phyloP scores from a whole-genome alignment of 805 yeast genomes.

The Zygotorulaspora chibaensis region DNA sequence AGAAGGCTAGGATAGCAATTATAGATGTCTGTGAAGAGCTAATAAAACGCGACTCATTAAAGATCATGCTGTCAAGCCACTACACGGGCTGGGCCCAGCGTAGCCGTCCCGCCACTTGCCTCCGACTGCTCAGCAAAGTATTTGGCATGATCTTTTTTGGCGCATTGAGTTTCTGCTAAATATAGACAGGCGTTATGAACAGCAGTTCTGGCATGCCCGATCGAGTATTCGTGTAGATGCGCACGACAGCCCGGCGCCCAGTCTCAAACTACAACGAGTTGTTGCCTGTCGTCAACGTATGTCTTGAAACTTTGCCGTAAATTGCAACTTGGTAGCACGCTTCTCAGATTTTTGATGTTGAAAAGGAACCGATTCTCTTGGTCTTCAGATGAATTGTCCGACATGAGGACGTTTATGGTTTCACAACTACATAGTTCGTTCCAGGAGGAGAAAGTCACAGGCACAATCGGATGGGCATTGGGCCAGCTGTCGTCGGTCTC shows the following conservation, averaged over 20 bases:
- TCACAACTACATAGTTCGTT: conserved; percentile 20
- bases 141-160: no score
- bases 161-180: no score
- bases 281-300: conserved; percentile 22
- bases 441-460: conserved; percentile 27
- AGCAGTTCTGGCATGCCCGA: no score
- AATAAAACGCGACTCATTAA: no score
- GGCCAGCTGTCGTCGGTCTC: background rate
- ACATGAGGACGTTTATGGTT: conserved; percentile 1
- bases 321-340: conserved; percentile 16
- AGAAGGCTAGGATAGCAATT: no score
- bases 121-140: no score
- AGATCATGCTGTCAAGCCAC: conserved; percentile 9
- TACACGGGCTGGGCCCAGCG: no score
- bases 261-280: conserved; percentile 20
- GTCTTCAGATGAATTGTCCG: background rate
- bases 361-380: conserved; percentile 13
- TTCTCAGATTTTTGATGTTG: conserved; percentile 19
- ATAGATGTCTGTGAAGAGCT: no score
- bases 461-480: conserved; percentile 10
- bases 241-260: no score
- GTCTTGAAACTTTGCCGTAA: conserved; percentile 20
- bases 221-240: no score
- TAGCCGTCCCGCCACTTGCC: no score
- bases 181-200: no score